These are phyloP conservation scores for Ceratocystis cubensis DNA, from an alignment of 2,329 filamentous ascomycete genomes.

Conservation along the genomic window DNA sequence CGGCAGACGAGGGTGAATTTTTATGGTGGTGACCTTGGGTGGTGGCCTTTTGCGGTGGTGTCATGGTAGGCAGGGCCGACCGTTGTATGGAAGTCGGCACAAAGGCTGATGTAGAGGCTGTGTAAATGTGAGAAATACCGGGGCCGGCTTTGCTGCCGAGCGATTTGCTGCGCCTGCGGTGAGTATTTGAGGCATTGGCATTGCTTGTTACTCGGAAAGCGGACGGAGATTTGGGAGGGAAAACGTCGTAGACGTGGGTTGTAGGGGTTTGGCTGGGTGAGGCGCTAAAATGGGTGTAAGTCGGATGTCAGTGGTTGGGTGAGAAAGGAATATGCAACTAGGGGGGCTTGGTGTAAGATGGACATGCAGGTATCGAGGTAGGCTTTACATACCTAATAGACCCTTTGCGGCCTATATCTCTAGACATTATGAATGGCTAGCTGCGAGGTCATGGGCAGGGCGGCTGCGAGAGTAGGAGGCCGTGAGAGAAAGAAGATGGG, in stretches of 20 bases:
- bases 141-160: slow-evolving; percentile 14
- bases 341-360: not conserved
- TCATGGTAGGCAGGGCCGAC: slow-evolving; percentile 7
- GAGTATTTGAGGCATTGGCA: not conserved
- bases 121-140: slow-evolving; percentile 10
- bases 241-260: slow-evolving; percentile 13
- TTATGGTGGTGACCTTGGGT: not conserved
- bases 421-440: slow-evolving; percentile 8
- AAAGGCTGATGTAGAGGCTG: not conserved
- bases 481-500: not conserved
- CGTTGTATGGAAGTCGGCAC: slow-evolving; percentile 5
- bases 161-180: slow-evolving; percentile 5
- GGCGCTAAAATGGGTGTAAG: not conserved
- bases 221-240: slow-evolving; percentile 2
- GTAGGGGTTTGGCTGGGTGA: not conserved
- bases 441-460: not conserved
- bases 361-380: not conserved
- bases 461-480: not conserved
- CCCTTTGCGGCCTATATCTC: slow-evolving; percentile 12
- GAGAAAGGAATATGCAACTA: not conserved
- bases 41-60: not conserved
- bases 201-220: not conserved
- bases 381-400: slow-evolving; percentile 10
- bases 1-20: not conserved
- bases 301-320: slow-evolving; percentile 1